These are phyloP conservation scores for Protostelium mycophagum DNA, from an alignment of 78 protist species.

Conservation along the genomic window DNA sequence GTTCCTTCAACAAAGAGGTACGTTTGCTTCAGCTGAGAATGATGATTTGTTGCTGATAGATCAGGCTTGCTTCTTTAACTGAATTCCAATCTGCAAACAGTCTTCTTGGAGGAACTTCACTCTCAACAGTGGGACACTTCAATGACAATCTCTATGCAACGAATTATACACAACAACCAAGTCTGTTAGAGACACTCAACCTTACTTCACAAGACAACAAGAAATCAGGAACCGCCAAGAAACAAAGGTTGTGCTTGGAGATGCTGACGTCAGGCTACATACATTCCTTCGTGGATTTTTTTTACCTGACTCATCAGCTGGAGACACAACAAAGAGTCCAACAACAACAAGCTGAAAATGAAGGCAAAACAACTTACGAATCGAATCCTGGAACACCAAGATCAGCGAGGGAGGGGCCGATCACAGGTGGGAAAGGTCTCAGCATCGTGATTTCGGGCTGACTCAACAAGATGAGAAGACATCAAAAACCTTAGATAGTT, in stretches of 20 bases:
- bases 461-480: neutral
- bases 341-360: too few relatives aligned
- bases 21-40: neutral
- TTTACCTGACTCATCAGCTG: neutral
- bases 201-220: neutral
- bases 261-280: neutral
- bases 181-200: neutral
- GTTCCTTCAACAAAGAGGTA: neutral
- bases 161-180: neutral
- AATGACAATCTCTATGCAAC: neutral
- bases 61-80: neutral
- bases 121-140: neutral
- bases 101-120: neutral
- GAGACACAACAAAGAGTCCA: neutral
- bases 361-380: too few relatives aligned
- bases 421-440: too few relatives aligned
- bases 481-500: neutral
- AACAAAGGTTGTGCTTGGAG: neutral
- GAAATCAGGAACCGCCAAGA: neutral
- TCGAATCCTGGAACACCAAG: too few relatives aligned
- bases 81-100: neutral
- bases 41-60: neutral
- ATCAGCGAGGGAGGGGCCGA: too few relatives aligned
- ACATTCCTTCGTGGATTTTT: neutral
- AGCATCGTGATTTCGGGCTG: too few relatives aligned